Conservation (phyloP, 2,329 filamentous ascomycete species). For the Sphaerulina populicola region DNA sequence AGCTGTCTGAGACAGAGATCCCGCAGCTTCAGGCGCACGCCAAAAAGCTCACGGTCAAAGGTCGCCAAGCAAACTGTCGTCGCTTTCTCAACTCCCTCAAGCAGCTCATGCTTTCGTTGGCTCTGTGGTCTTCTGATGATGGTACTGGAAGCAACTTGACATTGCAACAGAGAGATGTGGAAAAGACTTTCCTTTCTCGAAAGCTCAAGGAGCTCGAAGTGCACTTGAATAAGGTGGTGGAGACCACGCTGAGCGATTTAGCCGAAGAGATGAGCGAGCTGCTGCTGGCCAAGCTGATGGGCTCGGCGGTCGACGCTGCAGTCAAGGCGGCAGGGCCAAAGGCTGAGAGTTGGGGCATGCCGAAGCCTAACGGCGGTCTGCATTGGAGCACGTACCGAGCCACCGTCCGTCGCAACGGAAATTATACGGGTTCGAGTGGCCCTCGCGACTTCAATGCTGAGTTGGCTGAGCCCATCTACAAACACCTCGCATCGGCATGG, state of each 20-base stretch:
- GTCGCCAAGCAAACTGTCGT: constrained; percentile 39
- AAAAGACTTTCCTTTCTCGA: constrained; percentile 35
- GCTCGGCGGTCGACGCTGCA: constrained; percentile 35
- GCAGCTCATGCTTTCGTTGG: constrained; percentile 47
- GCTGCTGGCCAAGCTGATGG: constrained; percentile 41
- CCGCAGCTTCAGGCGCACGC: constrained; percentile 53
- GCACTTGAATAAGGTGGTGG: constrained; percentile 38
- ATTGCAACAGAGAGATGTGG: constrained; percentile 33
- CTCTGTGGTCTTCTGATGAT: constrained; percentile 44
- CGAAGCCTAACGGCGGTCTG: constrained; percentile 41
- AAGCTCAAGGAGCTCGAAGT: constrained; percentile 37
- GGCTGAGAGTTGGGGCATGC: constrained; percentile 33
- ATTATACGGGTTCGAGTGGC: constrained; percentile 37
- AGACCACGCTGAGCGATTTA: constrained; percentile 35
- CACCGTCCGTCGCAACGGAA: constrained; percentile 45
- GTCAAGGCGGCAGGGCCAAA: constrained; percentile 32
- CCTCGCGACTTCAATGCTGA: constrained; percentile 38
- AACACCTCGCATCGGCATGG: constrained; percentile 38
- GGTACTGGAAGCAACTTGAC: constrained; percentile 37
- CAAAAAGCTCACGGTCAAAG: constrained; percentile 48
- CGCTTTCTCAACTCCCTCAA: constrained; percentile 47
- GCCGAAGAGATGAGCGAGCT: constrained; percentile 38
- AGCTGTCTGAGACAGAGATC: constrained; percentile 49
- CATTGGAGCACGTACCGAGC: constrained; percentile 50
- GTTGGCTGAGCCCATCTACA: constrained; percentile 34